These are phyloP conservation scores for Alternaria panax DNA, from an alignment of 2,329 filamentous ascomycete species.

Conservation along the genomic window DNA sequence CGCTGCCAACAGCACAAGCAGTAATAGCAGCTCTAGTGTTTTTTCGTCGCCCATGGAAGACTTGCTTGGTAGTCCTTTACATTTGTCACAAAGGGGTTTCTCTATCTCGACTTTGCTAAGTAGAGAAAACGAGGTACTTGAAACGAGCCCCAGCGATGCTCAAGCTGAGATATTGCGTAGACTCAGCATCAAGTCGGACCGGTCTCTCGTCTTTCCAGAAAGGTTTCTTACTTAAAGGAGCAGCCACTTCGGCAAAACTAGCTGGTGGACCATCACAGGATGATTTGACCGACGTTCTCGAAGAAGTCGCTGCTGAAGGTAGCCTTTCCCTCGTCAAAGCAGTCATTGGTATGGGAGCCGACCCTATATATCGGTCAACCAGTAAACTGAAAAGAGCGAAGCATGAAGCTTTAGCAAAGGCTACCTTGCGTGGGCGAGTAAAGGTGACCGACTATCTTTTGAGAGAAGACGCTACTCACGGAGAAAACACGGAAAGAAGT, in stretches of 20 bases:
- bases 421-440: slow-evolving; percentile 21
- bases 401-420: slow-evolving; percentile 28
- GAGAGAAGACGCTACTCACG: slow-evolving; percentile 23
- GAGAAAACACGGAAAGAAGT: slow-evolving; percentile 20
- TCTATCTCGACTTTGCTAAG: slow-evolving; percentile 18
- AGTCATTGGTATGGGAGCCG: slow-evolving; percentile 16
- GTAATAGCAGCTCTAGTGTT: slow-evolving; percentile 9
- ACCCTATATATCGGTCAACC: slow-evolving; percentile 16
- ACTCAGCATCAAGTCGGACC: slow-evolving; percentile 15
- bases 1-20: slow-evolving; percentile 20
- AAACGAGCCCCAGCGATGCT: slow-evolving; percentile 21
- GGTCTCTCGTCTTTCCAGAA: slow-evolving; percentile 14
- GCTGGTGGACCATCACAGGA: slow-evolving; percentile 11
- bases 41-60: not conserved
- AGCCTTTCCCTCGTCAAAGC: slow-evolving; percentile 23
- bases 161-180: slow-evolving; percentile 21
- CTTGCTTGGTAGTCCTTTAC: slow-evolving; percentile 15
- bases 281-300: slow-evolving; percentile 17
- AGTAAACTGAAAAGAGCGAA: slow-evolving; percentile 22
- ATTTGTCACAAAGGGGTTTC: slow-evolving; percentile 13
- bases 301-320: slow-evolving; percentile 26
- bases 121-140: slow-evolving; percentile 15
- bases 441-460: slow-evolving; percentile 24
- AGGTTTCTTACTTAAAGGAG: slow-evolving; percentile 20
- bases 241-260: slow-evolving; percentile 12